phyloP scores from a whole-genome alignment of 495 filamentous ascomycete genomes.

The Xylaria telfairii region DNA sequence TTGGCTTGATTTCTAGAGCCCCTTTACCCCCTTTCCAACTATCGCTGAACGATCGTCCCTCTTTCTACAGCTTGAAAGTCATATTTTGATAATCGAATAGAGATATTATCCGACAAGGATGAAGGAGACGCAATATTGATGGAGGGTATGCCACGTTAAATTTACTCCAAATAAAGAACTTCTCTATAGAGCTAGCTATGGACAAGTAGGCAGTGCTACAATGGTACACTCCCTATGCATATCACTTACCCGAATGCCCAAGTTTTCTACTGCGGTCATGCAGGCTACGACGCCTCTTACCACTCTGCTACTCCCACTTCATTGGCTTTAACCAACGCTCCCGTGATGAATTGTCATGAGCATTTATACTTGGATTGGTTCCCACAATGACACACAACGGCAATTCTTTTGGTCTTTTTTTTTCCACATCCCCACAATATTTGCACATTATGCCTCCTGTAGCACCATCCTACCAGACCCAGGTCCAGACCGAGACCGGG shows the following conservation, averaged over 20 bases:
- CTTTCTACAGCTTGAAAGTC: not conserved
- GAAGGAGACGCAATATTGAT: not conserved
- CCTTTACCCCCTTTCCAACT: not conserved
- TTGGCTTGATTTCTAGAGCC: not conserved
- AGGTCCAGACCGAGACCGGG: not conserved
- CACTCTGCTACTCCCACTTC: not conserved
- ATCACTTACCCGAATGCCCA: not conserved
- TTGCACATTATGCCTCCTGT: not conserved
- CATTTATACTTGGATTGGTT: not conserved
- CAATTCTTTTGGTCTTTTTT: not conserved
- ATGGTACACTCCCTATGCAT: not conserved
- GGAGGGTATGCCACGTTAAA: not conserved
- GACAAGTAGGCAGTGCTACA: not conserved
- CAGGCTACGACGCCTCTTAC: not conserved
- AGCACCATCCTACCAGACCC: not conserved
- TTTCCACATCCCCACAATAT: not conserved
- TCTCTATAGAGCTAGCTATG: not conserved
- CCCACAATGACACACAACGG: not conserved
- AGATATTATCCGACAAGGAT: not conserved
- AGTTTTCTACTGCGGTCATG: not conserved
- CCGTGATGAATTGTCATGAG: not conserved
- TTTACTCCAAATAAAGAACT: not conserved
- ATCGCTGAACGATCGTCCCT: not conserved
- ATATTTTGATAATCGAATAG: not conserved
- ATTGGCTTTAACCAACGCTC: not conserved